These are phyloP conservation scores for Paramecium sexaurelia DNA, from an alignment of 73 alveolate species.

Conservation along the genomic window DNA sequence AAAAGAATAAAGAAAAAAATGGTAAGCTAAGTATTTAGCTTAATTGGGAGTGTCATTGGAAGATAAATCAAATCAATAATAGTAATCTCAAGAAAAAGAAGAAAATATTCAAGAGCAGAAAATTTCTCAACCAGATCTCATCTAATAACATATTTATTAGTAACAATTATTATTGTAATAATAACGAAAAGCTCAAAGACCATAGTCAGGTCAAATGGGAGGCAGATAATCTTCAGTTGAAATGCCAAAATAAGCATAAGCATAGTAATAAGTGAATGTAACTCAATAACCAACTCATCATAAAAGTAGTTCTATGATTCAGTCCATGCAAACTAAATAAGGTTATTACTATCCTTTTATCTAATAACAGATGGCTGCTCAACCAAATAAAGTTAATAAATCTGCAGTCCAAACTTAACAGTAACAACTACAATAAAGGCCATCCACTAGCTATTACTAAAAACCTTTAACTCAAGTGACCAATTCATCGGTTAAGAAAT, in stretches of 20 bases:
- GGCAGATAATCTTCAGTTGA: neutral
- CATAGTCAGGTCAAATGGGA: slow-evolving; percentile 9
- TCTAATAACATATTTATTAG: neutral
- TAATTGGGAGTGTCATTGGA: slow-evolving; percentile 64
- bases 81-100: neutral
- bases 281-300: neutral
- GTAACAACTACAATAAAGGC: neutral
- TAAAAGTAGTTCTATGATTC: slow-evolving; percentile 10
- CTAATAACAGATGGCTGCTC: neutral
- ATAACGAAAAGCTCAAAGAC: neutral
- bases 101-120: neutral
- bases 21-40: slow-evolving; percentile 67
- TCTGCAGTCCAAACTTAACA: neutral
- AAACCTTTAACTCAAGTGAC: neutral
- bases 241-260: slow-evolving; percentile 5
- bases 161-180: neutral
- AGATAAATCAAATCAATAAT: slow-evolving; percentile 3
- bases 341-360: neutral
- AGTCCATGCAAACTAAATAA: neutral
- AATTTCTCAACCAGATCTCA: slow-evolving; percentile 5
- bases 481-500: neutral
- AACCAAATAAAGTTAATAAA: slow-evolving; percentile 12
- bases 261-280: neutral
- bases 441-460: slow-evolving; percentile 31
- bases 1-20: slow-evolving; percentile 78